Conservation (phyloP, 257 asterid genomes). For the Solanum corneliomulleri region DNA sequence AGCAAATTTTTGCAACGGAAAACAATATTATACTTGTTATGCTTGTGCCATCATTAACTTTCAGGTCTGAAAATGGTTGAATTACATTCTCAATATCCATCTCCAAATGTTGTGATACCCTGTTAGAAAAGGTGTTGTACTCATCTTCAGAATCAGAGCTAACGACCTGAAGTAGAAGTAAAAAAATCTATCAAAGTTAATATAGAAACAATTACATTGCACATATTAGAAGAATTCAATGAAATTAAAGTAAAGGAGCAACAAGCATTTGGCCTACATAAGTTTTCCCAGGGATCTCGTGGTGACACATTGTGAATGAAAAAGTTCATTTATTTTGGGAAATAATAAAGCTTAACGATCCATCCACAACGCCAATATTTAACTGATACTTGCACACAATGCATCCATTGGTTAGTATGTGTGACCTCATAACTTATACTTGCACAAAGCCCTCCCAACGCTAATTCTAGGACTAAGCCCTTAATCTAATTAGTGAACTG, state of each 20-base stretch:
- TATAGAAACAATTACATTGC: not conserved
- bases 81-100: conserved; percentile 38
- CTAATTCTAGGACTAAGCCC: not conserved
- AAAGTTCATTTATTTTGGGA: not conserved
- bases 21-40: not conserved
- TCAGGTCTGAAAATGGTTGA: conserved; percentile 50
- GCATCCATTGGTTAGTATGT: not conserved
- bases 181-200: not conserved
- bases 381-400: not conserved
- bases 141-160: conserved; percentile 69
- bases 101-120: conserved; percentile 17
- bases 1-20: not conserved
- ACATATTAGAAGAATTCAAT: not conserved
- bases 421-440: not conserved
- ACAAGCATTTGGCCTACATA: not conserved
- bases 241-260: not conserved
- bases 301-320: not conserved
- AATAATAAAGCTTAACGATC: not conserved
- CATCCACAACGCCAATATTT: not conserved
- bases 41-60: conserved; percentile 38
- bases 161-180: conserved; percentile 26
- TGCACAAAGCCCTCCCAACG: not conserved
- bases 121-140: conserved; percentile 9
- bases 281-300: not conserved
- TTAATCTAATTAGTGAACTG: not conserved